Conservation (phyloP, 192 early-diverging fungal genomes). For the Lobosporangium transversale region DNA sequence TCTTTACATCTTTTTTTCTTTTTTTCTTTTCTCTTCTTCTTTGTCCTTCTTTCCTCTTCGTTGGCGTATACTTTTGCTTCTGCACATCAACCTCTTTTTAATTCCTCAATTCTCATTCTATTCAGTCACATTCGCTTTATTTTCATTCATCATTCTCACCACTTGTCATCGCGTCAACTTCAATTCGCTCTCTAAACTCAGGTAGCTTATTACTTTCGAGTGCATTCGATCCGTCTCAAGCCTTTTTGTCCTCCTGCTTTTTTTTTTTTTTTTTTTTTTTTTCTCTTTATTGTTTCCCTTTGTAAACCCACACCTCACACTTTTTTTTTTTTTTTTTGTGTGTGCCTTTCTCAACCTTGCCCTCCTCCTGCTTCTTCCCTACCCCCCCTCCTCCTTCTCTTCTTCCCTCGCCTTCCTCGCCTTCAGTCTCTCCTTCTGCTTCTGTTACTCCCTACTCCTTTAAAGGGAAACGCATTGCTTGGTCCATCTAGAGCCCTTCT, state of each 20-base stretch:
- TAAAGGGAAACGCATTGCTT: no score
- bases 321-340: background rate
- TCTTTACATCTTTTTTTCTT: no score
- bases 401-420: background rate
- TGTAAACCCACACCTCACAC: background rate
- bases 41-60: no score
- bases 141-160: background rate
- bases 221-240: background rate
- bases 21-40: no score
- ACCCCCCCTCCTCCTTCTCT: background rate
- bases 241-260: slow-evolving; percentile 7
- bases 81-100: no score
- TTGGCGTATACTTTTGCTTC: no score
- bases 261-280: background rate
- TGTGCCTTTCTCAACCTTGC: background rate
- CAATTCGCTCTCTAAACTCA: background rate
- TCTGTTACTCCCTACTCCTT: background rate
- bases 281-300: background rate
- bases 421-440: background rate
- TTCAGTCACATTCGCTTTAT: background rate
- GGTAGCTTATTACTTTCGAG: background rate
- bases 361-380: background rate
- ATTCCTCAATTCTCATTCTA: no score
- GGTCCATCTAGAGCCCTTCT: background rate
- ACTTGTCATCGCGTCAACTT: no score